These are phyloP conservation scores for Euryodendron excelsum DNA, from an alignment of 148 eudicot species.

Conservation along the genomic window DNA sequence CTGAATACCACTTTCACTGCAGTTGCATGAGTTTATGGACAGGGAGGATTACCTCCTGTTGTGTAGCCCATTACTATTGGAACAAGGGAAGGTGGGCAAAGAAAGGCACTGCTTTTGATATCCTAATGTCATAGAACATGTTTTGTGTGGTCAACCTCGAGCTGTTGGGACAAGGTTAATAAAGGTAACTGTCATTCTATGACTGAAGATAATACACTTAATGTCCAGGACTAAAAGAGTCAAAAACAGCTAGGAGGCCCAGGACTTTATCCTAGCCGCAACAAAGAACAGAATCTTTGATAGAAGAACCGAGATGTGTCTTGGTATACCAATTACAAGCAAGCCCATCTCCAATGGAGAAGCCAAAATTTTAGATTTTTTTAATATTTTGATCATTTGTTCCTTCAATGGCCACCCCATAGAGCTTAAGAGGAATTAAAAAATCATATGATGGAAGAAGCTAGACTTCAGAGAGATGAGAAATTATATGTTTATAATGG, in stretches of 20 bases:
- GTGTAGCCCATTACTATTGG: not conserved
- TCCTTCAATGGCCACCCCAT: not conserved
- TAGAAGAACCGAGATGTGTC: not conserved
- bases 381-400: not conserved
- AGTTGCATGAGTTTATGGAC: not conserved
- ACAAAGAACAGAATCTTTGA: not conserved
- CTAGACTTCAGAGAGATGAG: not conserved
- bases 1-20: not conserved
- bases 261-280: not conserved
- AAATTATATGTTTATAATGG: not conserved
- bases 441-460: not conserved
- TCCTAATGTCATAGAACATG: not conserved
- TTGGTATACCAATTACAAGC: not conserved
- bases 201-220: not conserved
- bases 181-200: not conserved
- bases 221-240: not conserved
- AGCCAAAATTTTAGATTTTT: not conserved
- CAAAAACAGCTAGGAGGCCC: not conserved
- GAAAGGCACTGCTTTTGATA: not conserved
- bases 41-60: not conserved
- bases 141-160: not conserved
- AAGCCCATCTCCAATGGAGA: not conserved
- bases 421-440: too few species aligned
- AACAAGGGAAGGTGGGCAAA: not conserved
- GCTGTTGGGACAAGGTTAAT: not conserved